Evolutionary conservation across 2,329 filamentous ascomycete species (phyloP).

Genomic region (Thielaviopsis ethacetica): DNA sequence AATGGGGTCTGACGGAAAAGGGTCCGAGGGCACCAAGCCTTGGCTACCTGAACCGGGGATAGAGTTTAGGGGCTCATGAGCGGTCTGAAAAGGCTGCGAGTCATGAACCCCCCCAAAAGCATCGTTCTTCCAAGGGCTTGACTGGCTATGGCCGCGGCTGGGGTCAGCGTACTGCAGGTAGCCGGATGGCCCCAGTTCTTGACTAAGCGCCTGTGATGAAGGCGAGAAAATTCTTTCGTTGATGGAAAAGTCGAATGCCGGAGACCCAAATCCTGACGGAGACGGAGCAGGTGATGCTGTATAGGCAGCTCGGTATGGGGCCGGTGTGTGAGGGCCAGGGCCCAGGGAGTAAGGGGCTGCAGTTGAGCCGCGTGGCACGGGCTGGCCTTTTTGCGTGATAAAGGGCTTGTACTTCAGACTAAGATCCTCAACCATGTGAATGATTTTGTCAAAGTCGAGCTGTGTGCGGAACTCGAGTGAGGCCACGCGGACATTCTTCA

Average conservation of each 20-base stretch:
- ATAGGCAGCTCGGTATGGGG: constrained; percentile 2
- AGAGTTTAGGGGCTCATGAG: not conserved
- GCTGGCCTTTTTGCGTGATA: not conserved
- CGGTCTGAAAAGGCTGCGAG: not conserved
- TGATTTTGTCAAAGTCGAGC: constrained; percentile 3
- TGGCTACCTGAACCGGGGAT: not conserved
- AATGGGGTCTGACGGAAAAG: not conserved
- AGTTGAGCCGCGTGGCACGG: constrained; percentile 4
- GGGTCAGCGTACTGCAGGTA: not conserved
- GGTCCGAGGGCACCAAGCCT: not conserved
- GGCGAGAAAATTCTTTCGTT: not conserved
- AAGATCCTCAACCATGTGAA: constrained; percentile 7
- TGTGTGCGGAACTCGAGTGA: constrained; percentile 8
- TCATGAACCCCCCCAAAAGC: not conserved
- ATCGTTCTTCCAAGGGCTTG: not conserved
- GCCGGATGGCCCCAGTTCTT: not conserved
- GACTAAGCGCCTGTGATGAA: not conserved
- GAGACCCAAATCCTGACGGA: constrained; percentile 1
- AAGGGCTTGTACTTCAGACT: constrained; percentile 8
- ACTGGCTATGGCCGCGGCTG: not conserved
- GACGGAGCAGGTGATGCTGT: constrained; percentile 8
- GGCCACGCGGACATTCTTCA: constrained; percentile 5
- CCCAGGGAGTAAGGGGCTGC: constrained; percentile 4
- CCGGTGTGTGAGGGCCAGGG: not conserved
- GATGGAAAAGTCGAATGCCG: not conserved